Base-by-base conservation (phyloP, 441 rosid species). In the Corymbia citriodora region DNA sequence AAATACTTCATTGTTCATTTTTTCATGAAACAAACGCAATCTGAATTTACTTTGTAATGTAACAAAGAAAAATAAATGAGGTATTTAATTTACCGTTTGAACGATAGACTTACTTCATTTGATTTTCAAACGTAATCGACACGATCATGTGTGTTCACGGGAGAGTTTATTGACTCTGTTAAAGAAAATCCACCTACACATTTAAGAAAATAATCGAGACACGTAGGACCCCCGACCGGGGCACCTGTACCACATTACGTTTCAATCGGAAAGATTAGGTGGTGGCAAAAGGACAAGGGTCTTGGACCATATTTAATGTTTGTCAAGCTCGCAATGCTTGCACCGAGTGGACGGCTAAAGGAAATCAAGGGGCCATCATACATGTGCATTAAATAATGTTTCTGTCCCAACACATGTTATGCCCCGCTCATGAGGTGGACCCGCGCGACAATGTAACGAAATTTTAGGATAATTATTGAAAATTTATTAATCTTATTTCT, bases 1-100 rank as follows among this genome's bases (percentile, higher is more conserved):
- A 72, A 17, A 9, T 70, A 0, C 0, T 9, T 17, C 4, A 36
- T 10, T 33, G 2, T 0, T 0, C 0, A n/a, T 65, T 72, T 72
- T n/a, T 19, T 40, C 0, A 0, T 1, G 3, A 74, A 74, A 1
- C 0, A 0, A 74, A 74, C 1, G 5, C 5, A 36, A 0, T 4
- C 1, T 21, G 4, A 65, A 0, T n/a, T 68, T 31, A 65, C 31
- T 31, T 31, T 0, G 0, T 2, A 16, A 68, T n/a, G 11, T 6
- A 29, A 7, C 15, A 14, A 29, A 1, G 7, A 65, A 8, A 65
- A 0, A n/a, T 7, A 61, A 4, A 31, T 16, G 15, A 8, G 40
- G 23, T 9, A 68, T 19, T 31, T 68, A 21, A 68, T 68, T 68
- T 17, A 31, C 74, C 18, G 10, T n/a, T 31, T 11, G 12, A 68